Evolutionary conservation across 371 early-diverging fungal species (phyloP).

Genomic region (Ordospora colligata): DNA sequence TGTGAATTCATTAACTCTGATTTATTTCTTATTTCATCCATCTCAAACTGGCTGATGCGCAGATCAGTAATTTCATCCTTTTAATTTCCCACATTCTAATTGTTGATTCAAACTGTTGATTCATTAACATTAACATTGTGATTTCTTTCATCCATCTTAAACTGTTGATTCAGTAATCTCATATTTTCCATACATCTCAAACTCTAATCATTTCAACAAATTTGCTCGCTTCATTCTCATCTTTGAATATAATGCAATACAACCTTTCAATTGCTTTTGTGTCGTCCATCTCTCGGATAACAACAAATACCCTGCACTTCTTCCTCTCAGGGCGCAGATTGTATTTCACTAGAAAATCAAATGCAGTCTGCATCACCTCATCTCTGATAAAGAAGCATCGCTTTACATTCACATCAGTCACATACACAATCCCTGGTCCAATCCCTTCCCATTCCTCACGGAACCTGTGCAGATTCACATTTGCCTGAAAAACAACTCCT

Average conservation of each 20-base stretch:
- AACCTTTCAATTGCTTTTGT: background rate
- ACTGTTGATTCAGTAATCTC: background rate
- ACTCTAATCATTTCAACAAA: background rate
- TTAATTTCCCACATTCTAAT: background rate
- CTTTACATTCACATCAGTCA: background rate
- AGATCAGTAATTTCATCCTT: no score
- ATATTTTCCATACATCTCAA: background rate
- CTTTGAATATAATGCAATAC: slow-evolving; percentile 1
- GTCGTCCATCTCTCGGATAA: background rate
- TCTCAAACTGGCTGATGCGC: background rate
- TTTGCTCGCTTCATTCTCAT: background rate
- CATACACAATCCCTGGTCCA: slow-evolving; percentile 13
- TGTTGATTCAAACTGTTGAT: no score
- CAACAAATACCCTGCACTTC: slow-evolving; percentile 3
- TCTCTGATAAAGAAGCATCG: slow-evolving; percentile 18
- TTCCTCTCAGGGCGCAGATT: slow-evolving; percentile 5
- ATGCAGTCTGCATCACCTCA: slow-evolving; percentile 2
- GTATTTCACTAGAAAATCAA: slow-evolving; percentile 17
- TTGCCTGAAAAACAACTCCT: slow-evolving; percentile 5
- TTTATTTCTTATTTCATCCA: no score
- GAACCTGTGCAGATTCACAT: slow-evolving; percentile 12
- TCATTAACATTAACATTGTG: background rate
- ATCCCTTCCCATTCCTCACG: slow-evolving; percentile 26
- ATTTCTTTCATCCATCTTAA: background rate
- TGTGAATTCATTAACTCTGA: background rate